Base-by-base conservation (phyloP, 495 filamentous ascomycete species). In the Annulohypoxylon moriforme region DNA sequence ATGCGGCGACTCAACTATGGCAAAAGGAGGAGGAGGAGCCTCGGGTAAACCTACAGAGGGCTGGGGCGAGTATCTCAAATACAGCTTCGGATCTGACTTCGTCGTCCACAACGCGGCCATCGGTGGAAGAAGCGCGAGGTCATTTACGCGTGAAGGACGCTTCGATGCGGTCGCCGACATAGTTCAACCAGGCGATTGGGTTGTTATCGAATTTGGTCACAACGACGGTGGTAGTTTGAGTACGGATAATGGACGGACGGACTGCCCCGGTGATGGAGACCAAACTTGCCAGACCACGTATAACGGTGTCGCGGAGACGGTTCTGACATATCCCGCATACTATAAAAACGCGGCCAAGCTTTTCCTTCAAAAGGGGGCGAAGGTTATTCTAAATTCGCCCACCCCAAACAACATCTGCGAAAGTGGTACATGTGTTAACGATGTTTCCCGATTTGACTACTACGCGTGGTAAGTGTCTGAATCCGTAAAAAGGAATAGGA, bases 321-420 rank as follows among this genome's bases (percentile, higher is more conserved):
- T 89, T 3, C 77, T 86, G 24, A 89, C 88, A 0, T 91, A 87
- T 75, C 84, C 84, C 0, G 83, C 82, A 20, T 89, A 89, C 73
- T 71, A 89, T 47, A 81, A 85, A 61, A 85, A 88, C 59, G 88
- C 89, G 4, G 79, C 87, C 7, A 80, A 81, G 47, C 68, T 80
- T 29, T 86, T 87, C 78, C 74, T 79, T 18, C 75, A 75, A 24
- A 86, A 86, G 65, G 89, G 89, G 1, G 89, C 89, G 1, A 84
- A 83, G 33, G 89, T 90, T 36, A 78, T 90, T 46, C 77, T 90
- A 46, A 84, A 85, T 27, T 84, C 84, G 1, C 85, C 84, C 46
- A 90, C 89, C 3, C 89, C 89, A 1, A 77, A 79, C 63, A 81
- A 82, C 66, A 81, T 83, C 14, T 89, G 87, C 85, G 85, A 89